These are phyloP conservation scores for Eragrostis tef DNA, from an alignment of 202 grass and related monocot genomes.

Conservation along the genomic window DNA sequence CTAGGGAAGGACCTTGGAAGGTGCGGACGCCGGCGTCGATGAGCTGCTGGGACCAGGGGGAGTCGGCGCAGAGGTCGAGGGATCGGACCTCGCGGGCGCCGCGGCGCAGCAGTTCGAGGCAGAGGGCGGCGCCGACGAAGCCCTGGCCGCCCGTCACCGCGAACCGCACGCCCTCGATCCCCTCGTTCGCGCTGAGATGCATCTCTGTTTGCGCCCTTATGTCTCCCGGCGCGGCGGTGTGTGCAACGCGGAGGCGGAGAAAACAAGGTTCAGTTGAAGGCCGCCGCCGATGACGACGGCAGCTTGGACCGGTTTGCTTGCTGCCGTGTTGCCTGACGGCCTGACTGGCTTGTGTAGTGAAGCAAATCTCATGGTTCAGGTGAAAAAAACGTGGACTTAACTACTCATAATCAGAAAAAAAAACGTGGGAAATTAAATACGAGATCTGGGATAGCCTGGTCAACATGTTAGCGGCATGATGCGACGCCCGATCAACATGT, in stretches of 20 bases:
- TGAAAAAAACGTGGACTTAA: not conserved
- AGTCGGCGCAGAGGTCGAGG: constrained; percentile 66
- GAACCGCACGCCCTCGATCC: constrained; percentile 68
- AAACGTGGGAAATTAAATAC: not conserved
- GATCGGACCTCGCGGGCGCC: constrained; percentile 80
- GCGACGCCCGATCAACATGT: too few relatives aligned
- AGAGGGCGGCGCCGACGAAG: constrained; percentile 75
- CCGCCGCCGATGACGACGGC: not conserved
- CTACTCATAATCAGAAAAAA: not conserved
- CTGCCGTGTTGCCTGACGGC: not conserved
- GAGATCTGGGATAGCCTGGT: not conserved
- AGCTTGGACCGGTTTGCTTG: too few relatives aligned
- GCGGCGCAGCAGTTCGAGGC: constrained; percentile 73
- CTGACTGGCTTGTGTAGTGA: not conserved
- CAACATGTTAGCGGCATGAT: not conserved
- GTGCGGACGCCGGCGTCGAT: constrained; percentile 58
- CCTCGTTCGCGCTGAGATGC: constrained; percentile 66
- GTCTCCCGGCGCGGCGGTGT: not conserved
- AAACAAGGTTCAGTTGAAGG: not conserved
- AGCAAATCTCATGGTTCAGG: not conserved
- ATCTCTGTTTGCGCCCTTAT: constrained; percentile 16
- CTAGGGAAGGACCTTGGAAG: constrained; percentile 53
- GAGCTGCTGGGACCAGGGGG: constrained; percentile 65
- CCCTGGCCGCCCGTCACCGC: constrained; percentile 79
- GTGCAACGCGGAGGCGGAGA: not conserved